Evolutionary conservation across 2,329 filamentous ascomycete genomes (phyloP).

Genomic region (Xenosphaeropsis pyriputrescens): DNA sequence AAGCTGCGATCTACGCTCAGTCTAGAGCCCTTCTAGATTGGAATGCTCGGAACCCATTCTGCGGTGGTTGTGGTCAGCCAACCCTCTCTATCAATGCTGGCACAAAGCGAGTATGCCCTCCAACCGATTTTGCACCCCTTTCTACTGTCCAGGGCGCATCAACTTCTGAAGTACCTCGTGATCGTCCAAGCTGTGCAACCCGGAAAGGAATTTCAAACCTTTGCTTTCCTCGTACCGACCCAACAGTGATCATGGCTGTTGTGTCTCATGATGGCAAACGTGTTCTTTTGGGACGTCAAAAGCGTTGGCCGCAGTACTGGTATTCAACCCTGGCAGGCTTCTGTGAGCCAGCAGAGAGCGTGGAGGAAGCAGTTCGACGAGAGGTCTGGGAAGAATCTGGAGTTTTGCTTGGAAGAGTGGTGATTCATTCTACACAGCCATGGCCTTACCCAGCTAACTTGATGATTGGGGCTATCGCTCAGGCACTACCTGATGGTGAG

Average conservation of each 20-base stretch:
- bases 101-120: slow-evolving; percentile 67
- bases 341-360: slow-evolving; percentile 70
- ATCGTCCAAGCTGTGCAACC: slow-evolving; percentile 62
- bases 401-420: slow-evolving; percentile 59
- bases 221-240: slow-evolving; percentile 76
- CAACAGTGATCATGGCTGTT: slow-evolving; percentile 84
- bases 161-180: slow-evolving; percentile 22
- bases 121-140: slow-evolving; percentile 40
- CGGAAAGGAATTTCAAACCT: slow-evolving; percentile 80
- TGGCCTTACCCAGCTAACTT: slow-evolving; percentile 78
- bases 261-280: slow-evolving; percentile 61
- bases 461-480: slow-evolving; percentile 80
- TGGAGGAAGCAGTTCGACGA: slow-evolving; percentile 70
- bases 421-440: slow-evolving; percentile 72
- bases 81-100: slow-evolving; percentile 70
- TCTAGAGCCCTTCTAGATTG: slow-evolving; percentile 82
- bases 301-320: slow-evolving; percentile 72
- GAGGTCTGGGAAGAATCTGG: slow-evolving; percentile 83
- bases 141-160: slow-evolving; percentile 22
- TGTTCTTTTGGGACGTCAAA: slow-evolving; percentile 65
- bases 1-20: slow-evolving; percentile 77
- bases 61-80: slow-evolving; percentile 71
- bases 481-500: slow-evolving; percentile 71
- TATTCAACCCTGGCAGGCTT: slow-evolving; percentile 84
- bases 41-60: slow-evolving; percentile 88